phyloP scores from a whole-genome alignment of 2,329 filamentous ascomycete genomes.

The Sphaerulina populicola region DNA sequence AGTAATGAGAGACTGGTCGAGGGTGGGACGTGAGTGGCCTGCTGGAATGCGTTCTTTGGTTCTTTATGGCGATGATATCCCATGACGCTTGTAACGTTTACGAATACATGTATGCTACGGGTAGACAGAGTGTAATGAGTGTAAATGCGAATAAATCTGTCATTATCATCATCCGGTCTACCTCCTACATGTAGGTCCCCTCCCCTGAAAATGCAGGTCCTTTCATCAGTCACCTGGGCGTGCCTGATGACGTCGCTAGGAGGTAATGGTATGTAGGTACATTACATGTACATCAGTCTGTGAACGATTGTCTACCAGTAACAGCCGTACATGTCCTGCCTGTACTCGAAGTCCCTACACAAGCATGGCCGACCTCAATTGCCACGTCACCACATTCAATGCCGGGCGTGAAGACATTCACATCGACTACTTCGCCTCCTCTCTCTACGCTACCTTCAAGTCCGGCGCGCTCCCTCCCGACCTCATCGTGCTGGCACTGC shows the following conservation, averaged over 20 bases:
- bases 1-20: neutral
- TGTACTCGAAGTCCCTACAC: neutral
- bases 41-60: neutral
- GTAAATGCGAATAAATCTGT: neutral
- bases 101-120: neutral
- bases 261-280: no score
- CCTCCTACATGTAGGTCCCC: no score
- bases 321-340: no score
- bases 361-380: conserved; percentile 45
- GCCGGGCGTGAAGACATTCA: conserved; percentile 67
- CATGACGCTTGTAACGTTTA: neutral
- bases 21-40: neutral
- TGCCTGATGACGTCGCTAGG: no score
- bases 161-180: no score
- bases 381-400: conserved; percentile 84
- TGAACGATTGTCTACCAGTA: no score
- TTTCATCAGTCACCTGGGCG: no score
- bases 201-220: no score
- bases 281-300: no score
- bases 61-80: neutral
- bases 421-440: conserved; percentile 57
- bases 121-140: neutral
- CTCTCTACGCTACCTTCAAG: conserved; percentile 43
- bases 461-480: conserved; percentile 51
- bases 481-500: conserved; percentile 60